Evolutionary conservation across 371 early-diverging fungal species (phyloP), one percentile per base, ranked within the genome.

Genomic region (Zychaea mexicana): DNA sequence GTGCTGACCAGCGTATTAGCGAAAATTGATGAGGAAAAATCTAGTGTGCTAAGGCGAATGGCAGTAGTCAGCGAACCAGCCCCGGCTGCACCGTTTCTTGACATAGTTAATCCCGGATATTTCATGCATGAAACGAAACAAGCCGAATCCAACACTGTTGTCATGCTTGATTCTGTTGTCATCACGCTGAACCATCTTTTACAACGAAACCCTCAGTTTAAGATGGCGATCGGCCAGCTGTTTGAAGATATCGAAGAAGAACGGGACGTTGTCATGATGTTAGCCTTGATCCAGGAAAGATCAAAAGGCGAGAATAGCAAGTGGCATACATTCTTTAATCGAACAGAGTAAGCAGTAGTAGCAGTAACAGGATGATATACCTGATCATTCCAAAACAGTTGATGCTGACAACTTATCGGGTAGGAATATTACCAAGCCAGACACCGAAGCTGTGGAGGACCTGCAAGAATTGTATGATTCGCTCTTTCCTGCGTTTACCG

Each of bases 191-290:
- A 71, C 17, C 60, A 60, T 8, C 45, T 76, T n/a, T 45, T 79
- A 22, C 62, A 57, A 27, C 59, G 67, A 12, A 63, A 79, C 33
- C 39, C 38, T 10, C 38, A 45, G 13, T 74, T 76, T 61, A 59
- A 66, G 17, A 24, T 39, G 0, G 73, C 74, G 10, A 54, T 76
- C 12, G 62, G 62, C 0, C 63, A 64, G 21, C 30, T 73, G 13
- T 69, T 79, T 47, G 82, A 81, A 38, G 73, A 78, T 33, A 62
- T 74, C 2, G 74, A 79, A 10, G 83, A 81, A 76, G 83, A 84
- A 15, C 72, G 69, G 26, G 86, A 84, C 57, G 68, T 81, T 6
- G 66, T 81, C 10, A 53, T 84, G 65, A 81, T 83, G 64, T 60
- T 81, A 13, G 66, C 66, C 45, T 61, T 85, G 42, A 71, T 85